These are phyloP conservation scores for Tylopilus vinaceipallidus DNA, from an alignment of 768 basidiomycete genomes.

Conservation along the genomic window DNA sequence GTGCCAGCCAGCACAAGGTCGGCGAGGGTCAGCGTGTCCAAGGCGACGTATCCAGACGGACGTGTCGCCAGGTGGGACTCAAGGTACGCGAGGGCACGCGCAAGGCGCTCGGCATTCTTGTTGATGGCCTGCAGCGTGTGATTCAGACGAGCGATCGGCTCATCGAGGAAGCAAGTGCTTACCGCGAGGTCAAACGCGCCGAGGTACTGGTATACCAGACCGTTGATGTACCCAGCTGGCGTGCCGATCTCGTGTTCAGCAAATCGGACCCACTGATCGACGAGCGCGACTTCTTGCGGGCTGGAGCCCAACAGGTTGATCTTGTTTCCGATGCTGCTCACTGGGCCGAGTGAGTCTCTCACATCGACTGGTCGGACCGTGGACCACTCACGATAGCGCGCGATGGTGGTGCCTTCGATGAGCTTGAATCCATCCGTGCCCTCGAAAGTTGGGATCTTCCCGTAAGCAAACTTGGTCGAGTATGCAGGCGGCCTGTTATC, in stretches of 20 bases:
- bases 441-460: conserved; percentile 24
- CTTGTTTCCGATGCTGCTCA: conserved; percentile 12
- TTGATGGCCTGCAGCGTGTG: background rate
- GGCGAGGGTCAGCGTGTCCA: conserved; percentile 14
- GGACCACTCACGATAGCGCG: conserved; percentile 18
- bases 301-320: conserved; percentile 10
- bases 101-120: background rate
- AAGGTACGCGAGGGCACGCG: conserved; percentile 6
- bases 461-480: conserved; percentile 16
- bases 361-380: background rate
- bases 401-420: conserved; percentile 20
- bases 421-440: conserved; percentile 18
- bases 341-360: background rate
- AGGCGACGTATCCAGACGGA: conserved; percentile 12
- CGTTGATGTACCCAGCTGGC: background rate
- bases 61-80: conserved; percentile 12
- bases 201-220: background rate
- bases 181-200: conserved; percentile 8
- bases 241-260: conserved; percentile 11
- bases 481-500: conserved; percentile 11
- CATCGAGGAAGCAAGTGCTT: background rate
- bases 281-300: conserved; percentile 6
- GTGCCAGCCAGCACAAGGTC: conserved; percentile 18
- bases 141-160: background rate
- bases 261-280: conserved; percentile 15